phyloP scores from a whole-genome alignment of 495 filamentous ascomycete species.

The Friedmanniomyces endolithicus region DNA sequence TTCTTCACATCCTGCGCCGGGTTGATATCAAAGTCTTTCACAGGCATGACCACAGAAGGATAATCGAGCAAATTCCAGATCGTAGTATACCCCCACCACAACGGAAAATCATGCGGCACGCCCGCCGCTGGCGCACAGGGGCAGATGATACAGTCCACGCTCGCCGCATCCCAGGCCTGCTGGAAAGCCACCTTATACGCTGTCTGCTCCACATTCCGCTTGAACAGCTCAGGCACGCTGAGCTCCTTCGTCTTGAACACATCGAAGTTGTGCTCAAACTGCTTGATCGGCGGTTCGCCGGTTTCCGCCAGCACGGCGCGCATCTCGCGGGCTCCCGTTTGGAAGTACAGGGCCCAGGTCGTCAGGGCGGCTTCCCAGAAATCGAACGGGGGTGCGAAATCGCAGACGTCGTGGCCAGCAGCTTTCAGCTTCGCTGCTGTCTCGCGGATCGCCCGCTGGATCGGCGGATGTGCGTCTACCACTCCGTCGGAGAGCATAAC shows the following conservation, averaged over 20 bases:
- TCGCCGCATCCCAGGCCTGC: slow-evolving; percentile 5
- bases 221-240: slow-evolving; percentile 1
- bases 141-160: slow-evolving; percentile 11
- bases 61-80: slow-evolving; percentile 12
- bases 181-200: slow-evolving; percentile 5
- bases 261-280: slow-evolving; percentile 7
- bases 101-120: slow-evolving; percentile 4
- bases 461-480: slow-evolving; percentile 57
- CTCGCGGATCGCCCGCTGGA: slow-evolving; percentile 45
- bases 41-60: slow-evolving; percentile 11
- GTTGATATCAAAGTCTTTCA: slow-evolving; percentile 6
- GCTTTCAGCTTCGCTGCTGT: slow-evolving; percentile 42
- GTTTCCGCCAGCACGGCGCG: neutral
- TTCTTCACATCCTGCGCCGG: slow-evolving; percentile 1
- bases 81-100: slow-evolving; percentile 11
- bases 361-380: slow-evolving; percentile 6
- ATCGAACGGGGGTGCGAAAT: slow-evolving; percentile 44
- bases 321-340: slow-evolving; percentile 5
- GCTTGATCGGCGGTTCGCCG: slow-evolving; percentile 4
- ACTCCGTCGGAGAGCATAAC: slow-evolving; percentile 58
- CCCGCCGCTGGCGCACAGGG: slow-evolving; percentile 3
- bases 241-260: slow-evolving; percentile 4
- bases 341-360: slow-evolving; percentile 9
- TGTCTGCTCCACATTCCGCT: slow-evolving; percentile 2
- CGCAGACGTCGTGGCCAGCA: slow-evolving; percentile 40